Base-by-base conservation (phyloP, 1,139 yeast species). In the Blastobotrys apis region DNA sequence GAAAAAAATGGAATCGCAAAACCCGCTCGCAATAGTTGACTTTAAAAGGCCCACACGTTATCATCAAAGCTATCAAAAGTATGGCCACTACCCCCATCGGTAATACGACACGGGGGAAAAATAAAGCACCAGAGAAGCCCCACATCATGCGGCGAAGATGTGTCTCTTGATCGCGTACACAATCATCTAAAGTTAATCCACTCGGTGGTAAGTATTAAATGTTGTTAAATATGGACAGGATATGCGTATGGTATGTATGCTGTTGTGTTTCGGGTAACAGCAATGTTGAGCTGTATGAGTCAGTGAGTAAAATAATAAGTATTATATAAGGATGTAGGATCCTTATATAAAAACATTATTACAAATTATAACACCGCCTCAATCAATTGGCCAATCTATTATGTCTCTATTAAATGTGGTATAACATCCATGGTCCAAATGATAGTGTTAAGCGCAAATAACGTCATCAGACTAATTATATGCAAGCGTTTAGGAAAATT, bases 401-500 rank as follows among this genome's bases (percentile, higher is more conserved):
- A n/a, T n/a, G n/a, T n/a, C n/a, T n/a, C n/a, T n/a, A n/a, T n/a
- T n/a, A 54, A 76, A 80, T 0, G 81, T 73, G 3, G 84, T 65
- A 57, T 75, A 81, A 33, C 80, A 75, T 83, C 77, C 0, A 86
- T 78, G 3, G 77, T 34, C 69, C 74, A 68, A 42, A 77, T 75
- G 12, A 80, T 60, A 32, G 80, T 56, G 54, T 81, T 81, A 58
- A 84, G 78, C 0, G 83, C 84, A 65, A 80, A 72, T 30, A 77
- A 60, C 19, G 79, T 67, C 23, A 80, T 55, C 30, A 80, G 55
- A n/a, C n/a, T n/a, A n/a, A n/a, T n/a, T n/a, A n/a, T n/a, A n/a
- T n/a, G n/a, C n/a, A n/a, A n/a, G n/a, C n/a, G n/a, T n/a, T n/a
- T n/a, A n/a, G n/a, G n/a, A n/a, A n/a, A n/a, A n/a, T n/a, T n/a